Conservation (phyloP, 1,284 basidiomycete species). For the Hymenochaete sp. region DNA sequence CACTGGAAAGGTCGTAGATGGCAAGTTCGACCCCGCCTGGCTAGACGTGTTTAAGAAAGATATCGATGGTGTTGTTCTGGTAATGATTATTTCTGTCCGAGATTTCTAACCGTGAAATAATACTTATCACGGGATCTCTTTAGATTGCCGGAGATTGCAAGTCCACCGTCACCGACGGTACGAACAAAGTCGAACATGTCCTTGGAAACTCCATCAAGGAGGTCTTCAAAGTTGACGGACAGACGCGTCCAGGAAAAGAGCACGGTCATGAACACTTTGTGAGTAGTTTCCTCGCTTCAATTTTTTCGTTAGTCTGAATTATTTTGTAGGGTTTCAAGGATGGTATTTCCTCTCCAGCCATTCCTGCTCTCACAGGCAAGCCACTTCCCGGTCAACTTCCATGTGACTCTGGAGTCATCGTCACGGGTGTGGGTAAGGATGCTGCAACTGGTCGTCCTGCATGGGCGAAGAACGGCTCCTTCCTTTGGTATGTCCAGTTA, state of each 20-base stretch:
- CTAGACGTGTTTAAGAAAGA: constrained; percentile 27
- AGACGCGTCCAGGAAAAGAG: constrained; percentile 28
- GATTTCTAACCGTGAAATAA: neutral
- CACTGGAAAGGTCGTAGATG: too few species aligned
- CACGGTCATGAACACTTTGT: constrained; percentile 30
- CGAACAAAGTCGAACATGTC: constrained; percentile 23
- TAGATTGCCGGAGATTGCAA: constrained; percentile 27
- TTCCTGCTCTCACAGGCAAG: constrained; percentile 33
- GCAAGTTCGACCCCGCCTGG: constrained; percentile 26
- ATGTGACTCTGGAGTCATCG: constrained; percentile 31
- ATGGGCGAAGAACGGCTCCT: constrained; percentile 46
- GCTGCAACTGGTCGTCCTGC: constrained; percentile 28
- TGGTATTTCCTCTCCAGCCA: constrained; percentile 37
- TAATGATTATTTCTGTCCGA: too few species aligned
- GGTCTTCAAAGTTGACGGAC: constrained; percentile 25
- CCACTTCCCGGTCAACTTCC: constrained; percentile 34
- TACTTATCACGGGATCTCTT: constrained; percentile 24
- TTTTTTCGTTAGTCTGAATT: neutral
- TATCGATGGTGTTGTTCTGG: constrained; percentile 32
- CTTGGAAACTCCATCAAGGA: constrained; percentile 26
- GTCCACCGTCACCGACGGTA: constrained; percentile 19
- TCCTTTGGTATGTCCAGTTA: constrained; percentile 31
- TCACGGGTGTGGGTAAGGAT: constrained; percentile 34
- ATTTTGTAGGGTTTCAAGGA: constrained; percentile 32
- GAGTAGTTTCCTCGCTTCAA: constrained; percentile 31